phyloP scores from a whole-genome alignment of 1,284 basidiomycete species.

The Marasmius oreades region DNA sequence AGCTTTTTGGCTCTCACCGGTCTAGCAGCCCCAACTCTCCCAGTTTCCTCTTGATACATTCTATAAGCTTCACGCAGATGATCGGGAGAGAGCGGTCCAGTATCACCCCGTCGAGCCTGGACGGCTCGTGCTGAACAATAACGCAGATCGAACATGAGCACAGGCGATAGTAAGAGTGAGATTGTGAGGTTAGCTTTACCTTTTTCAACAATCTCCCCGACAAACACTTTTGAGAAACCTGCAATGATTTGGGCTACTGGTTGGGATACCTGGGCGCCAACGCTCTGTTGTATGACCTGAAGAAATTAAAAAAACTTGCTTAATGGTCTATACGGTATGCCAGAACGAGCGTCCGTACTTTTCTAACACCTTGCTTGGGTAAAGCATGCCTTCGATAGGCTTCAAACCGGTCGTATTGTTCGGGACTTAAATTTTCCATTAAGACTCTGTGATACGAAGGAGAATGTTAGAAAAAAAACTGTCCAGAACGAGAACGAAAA shows the following conservation, averaged over 20 bases:
- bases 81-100: conserved; percentile 79
- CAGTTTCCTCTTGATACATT: conserved; percentile 78
- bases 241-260: conserved; percentile 87
- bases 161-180: background rate
- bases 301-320: background rate
- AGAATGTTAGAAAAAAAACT: conserved; percentile 4
- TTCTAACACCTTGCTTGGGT: conserved; percentile 79
- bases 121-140: conserved; percentile 62
- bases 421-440: conserved; percentile 82
- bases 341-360: conserved; percentile 41
- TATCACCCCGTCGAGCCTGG: conserved; percentile 68
- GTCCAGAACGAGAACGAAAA: conserved; percentile 2
- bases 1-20: conserved; percentile 62
- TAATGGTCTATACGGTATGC: background rate
- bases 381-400: conserved; percentile 82
- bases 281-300: conserved; percentile 83
- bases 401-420: conserved; percentile 86
- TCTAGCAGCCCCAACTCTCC: conserved; percentile 70
- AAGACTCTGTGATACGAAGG: conserved; percentile 52
- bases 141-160: background rate
- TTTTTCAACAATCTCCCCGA: conserved; percentile 89
- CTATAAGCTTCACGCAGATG: conserved; percentile 87
- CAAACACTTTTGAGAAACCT: conserved; percentile 88
- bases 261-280: conserved; percentile 81
- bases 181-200: conserved; percentile 47